A percentile compares a stretch with the other conserved stretches of the same genome.
phyloP scores from a whole-genome alignment of 2,329 filamentous ascomycete species.

The Aspergillus sclerotialis region DNA sequence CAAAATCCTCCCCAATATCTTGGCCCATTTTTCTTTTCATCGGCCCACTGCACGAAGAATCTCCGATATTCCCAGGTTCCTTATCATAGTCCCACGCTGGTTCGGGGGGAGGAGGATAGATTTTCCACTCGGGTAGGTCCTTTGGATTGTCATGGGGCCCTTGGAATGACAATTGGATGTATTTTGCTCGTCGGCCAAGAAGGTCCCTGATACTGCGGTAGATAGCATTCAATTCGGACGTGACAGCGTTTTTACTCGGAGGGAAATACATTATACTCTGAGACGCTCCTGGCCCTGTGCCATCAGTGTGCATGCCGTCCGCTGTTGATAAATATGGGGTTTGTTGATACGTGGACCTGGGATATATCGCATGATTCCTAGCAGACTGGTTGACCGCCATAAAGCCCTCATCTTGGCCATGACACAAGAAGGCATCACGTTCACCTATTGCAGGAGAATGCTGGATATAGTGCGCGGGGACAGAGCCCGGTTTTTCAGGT shows the following conservation, averaged over 20 bases:
- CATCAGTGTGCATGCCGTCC: conserved; percentile 52
- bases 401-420: conserved; percentile 13
- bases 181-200: conserved; percentile 81
- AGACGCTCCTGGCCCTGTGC: conserved; percentile 55
- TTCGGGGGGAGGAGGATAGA: conserved; percentile 87
- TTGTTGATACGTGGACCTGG: conserved; percentile 47
- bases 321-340: conserved; percentile 47
- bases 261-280: conserved; percentile 58
- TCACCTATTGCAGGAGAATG: conserved; percentile 4
- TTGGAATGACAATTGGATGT: conserved; percentile 79
- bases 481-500: not conserved
- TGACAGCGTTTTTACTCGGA: conserved; percentile 70
- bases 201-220: conserved; percentile 87
- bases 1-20: conserved; percentile 88
- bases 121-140: conserved; percentile 72
- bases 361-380: conserved; percentile 45
- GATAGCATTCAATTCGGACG: conserved; percentile 74
- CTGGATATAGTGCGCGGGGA: not conserved
- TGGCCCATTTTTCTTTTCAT: conserved; percentile 77
- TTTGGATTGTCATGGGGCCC: conserved; percentile 78
- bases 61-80: conserved; percentile 27
- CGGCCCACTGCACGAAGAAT: conserved; percentile 39
- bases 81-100: conserved; percentile 73
- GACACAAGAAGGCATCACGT: conserved; percentile 1
- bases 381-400: conserved; percentile 44